Evolutionary conservation across 2,329 filamentous ascomycete species (phyloP), one percentile per base, ranked within the genome.

Genomic region (Lachnellula occidentalis): DNA sequence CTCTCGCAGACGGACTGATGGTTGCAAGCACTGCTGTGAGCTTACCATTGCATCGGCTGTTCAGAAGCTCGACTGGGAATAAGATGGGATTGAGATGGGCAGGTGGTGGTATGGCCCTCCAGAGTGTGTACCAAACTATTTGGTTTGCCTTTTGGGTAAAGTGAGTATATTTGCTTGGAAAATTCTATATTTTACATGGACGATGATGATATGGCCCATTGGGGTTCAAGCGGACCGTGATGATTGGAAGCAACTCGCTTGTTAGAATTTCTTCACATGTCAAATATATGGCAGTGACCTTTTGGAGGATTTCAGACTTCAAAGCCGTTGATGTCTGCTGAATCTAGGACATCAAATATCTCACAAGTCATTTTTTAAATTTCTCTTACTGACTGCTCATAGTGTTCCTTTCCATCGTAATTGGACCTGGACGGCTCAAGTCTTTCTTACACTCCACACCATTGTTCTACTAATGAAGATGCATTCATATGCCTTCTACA

Each of bases 401-500:
- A 80, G 78, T 53, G 83, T 91, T 67, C 94, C 94, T 0, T 97
- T 97, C 61, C 71, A 86, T 63, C 78, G 95, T 8, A 79, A 87
- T 50, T 99, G 94, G 94, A 89, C 91, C 2, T 99, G 94, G 94
- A 99, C 94, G 0, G 86, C 92, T 2, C 94, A 97, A 68, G 94
- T 99, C 39, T 99, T 95, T 71, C 82, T 99, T 64, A 87, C 92
- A 11, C 77, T 99, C 34, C 94, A 99, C 72, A 87, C 91, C 43
- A 83, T 99, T 72, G 87, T 90, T 7, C 78, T 99, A 19, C 83
- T 96, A 49, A 99, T 99, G 94, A 99, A 99, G 77, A 94, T 97
- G 84, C 94, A 99, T 71, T 96, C 92, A 5, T 99, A 96, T 68
- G 88, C 90, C 22, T 99, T 97, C 71, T 99, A 99, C 76, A 97